Percentiles rank a stretch among this genome's conserved stretches.
Conservation (phyloP, 164 flowering plant species). For the Chimonanthus praecox region DNA sequence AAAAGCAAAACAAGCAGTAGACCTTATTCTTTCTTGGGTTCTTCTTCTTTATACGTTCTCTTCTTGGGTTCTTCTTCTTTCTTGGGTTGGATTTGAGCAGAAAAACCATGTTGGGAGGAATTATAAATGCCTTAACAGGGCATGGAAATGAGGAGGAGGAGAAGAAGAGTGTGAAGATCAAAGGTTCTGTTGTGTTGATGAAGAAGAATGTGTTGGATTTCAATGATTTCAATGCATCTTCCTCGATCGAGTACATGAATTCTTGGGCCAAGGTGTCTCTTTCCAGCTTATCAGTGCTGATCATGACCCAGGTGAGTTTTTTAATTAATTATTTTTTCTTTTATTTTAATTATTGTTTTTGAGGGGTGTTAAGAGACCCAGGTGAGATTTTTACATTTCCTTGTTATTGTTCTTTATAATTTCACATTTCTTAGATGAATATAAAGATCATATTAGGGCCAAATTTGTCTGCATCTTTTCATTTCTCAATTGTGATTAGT, state of each 20-base stretch:
- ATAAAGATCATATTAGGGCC: too few species aligned
- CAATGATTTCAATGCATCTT: conserved; percentile 47
- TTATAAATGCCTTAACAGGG: conserved; percentile 13
- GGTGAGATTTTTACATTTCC: too few species aligned
- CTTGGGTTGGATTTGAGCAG: neutral
- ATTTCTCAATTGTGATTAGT: too few species aligned
- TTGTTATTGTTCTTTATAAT: too few species aligned
- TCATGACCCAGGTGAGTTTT: conserved; percentile 14
- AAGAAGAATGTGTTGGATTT: conserved; percentile 68
- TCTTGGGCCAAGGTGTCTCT: conserved; percentile 40
- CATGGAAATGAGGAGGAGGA: neutral
- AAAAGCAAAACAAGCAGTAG: neutral
- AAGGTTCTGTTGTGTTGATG: conserved; percentile 64
- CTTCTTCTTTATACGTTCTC: too few species aligned
- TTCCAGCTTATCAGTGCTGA: conserved; percentile 62
- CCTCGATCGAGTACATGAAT: conserved; percentile 44
- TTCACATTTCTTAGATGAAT: too few species aligned
- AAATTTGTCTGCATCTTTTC: too few species aligned
- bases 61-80: neutral
- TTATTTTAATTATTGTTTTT: too few species aligned
- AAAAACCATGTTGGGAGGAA: neutral
- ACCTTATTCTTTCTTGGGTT: neutral
- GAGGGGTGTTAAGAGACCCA: too few species aligned
- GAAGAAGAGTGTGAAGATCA: conserved; percentile 21
- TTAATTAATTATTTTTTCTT: neutral